Conservation (phyloP, 225 moss, liverwort and hornwort species). For the Neckera pumila region DNA sequence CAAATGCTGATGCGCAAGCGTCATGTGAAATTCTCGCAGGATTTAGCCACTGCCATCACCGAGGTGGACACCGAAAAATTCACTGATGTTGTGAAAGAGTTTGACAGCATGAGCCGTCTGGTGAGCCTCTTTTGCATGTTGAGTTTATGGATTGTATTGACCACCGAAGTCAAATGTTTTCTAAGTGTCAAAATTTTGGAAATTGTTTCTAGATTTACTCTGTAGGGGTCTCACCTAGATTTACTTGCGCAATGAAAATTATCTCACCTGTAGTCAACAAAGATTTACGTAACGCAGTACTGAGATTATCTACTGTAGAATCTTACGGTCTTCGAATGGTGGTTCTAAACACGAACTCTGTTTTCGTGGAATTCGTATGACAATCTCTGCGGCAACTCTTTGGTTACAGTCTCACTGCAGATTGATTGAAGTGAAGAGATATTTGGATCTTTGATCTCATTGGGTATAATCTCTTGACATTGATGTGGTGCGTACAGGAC, state of each 20-base stretch:
- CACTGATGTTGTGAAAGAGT: conserved; percentile 93
- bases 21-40: conserved; percentile 26
- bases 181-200: background rate
- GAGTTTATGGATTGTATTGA: background rate
- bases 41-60: conserved; percentile 44
- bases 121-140: conserved; percentile 29
- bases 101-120: conserved; percentile 88
- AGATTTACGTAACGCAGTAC: background rate
- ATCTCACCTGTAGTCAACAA: background rate
- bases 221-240: background rate
- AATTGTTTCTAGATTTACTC: background rate
- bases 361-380: background rate
- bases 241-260: background rate
- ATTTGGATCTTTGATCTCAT: background rate
- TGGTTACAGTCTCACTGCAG: background rate
- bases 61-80: conserved; percentile 76
- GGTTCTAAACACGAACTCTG: background rate
- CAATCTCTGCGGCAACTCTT: background rate
- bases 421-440: background rate
- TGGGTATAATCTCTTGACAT: background rate
- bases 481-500: conserved; percentile 47
- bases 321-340: background rate
- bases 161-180: background rate
- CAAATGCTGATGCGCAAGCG: conserved; percentile 1
- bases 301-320: background rate